Base-by-base conservation (phyloP, 495 filamentous ascomycete genomes). In the Umbilicaria muhlenbergii region DNA sequence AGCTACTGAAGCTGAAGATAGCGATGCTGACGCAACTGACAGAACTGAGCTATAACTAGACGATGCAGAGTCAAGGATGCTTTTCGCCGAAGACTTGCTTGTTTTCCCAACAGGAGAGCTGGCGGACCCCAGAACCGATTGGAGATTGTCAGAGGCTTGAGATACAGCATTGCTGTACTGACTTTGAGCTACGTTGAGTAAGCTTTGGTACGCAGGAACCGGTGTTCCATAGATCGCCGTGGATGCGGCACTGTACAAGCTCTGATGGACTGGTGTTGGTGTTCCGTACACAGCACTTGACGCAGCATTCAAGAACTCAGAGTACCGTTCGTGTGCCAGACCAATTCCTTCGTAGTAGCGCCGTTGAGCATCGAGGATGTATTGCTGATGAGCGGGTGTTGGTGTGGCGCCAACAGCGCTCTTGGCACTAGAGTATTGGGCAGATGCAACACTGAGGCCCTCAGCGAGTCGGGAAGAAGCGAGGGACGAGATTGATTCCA, bases 321-420 rank as follows among this genome's bases (percentile, higher is more conserved):
- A 75, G 51, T 86, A 88, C 15, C 75, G 74, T 36, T 77, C 82
- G 53, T 91, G 81, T 3, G 84, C 84, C 16, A 85, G 49, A 13
- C 84, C 84, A 42, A 88, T 49, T 10, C 75, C 81, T 43, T 84
- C 78, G 50, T 86, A 86, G 56, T 87, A 91, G 49, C 78, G 79
- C 42, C 75, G 66, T 47, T 74, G 76, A 21, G 79, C 77, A 43
- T 77, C 71, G 15, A 74, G 64, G 8, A 81, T 49, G 43, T 70
- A 70, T 33, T 66, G 65, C 49, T 78, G 71, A 48, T 66, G 64
- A 13, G 65, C 63, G 36, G 66, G 57, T 11, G 72, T 74, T 5
- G 73, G 69, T 4, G 78, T 74, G 5, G 71, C 66, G 7, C 74
- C 65, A 18, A 77, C 58, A 33, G 72, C 74, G 28, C 71, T 64